Evolutionary conservation across 805 yeast species (phyloP).

Genomic region (Saccharomycopsis synnaedendra): DNA sequence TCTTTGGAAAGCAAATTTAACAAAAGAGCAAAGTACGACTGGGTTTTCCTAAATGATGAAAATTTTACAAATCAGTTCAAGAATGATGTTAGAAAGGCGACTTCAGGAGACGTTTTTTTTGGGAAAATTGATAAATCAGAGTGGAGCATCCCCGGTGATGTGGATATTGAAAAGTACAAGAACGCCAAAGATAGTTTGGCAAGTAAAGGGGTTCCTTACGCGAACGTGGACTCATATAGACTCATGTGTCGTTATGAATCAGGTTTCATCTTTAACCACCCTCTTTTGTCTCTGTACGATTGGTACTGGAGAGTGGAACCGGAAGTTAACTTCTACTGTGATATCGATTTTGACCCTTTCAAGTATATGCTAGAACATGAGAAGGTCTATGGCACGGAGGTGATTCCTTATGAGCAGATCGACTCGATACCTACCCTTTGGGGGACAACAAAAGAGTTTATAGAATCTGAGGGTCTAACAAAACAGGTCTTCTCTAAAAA

Average conservation of each 20-base stretch:
- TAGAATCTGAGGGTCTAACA: conserved; percentile 23
- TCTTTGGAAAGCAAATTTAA: conserved; percentile 75
- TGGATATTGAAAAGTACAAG: conserved; percentile 52
- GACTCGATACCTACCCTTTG: conserved; percentile 81
- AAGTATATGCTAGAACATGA: conserved; percentile 61
- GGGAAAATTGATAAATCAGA: conserved; percentile 66
- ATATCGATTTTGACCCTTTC: conserved; percentile 80
- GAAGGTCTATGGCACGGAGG: conserved; percentile 81
- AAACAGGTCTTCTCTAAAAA: conserved; percentile 21
- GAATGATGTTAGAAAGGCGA: conserved; percentile 34
- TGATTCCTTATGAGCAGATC: conserved; percentile 67
- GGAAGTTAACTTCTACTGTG: conserved; percentile 77
- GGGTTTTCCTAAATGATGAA: conserved; percentile 85
- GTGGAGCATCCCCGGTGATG: conserved; percentile 78
- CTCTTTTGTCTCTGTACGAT: conserved; percentile 57
- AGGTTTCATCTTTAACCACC: conserved; percentile 79
- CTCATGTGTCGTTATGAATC: conserved; percentile 94
- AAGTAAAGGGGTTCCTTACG: conserved; percentile 44
- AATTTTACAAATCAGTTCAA: conserved; percentile 66
- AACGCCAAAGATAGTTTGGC: conserved; percentile 32
- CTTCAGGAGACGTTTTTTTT: conserved; percentile 58
- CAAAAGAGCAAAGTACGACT: conserved; percentile 63
- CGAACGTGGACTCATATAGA: conserved; percentile 55
- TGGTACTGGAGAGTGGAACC: conserved; percentile 97
- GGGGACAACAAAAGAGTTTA: conserved; percentile 55